A percentile compares a stretch with the other conserved stretches of the same genome.
Conservation (phyloP, 495 filamentous ascomycete species). For the Aspergillus incahuasiensis region DNA sequence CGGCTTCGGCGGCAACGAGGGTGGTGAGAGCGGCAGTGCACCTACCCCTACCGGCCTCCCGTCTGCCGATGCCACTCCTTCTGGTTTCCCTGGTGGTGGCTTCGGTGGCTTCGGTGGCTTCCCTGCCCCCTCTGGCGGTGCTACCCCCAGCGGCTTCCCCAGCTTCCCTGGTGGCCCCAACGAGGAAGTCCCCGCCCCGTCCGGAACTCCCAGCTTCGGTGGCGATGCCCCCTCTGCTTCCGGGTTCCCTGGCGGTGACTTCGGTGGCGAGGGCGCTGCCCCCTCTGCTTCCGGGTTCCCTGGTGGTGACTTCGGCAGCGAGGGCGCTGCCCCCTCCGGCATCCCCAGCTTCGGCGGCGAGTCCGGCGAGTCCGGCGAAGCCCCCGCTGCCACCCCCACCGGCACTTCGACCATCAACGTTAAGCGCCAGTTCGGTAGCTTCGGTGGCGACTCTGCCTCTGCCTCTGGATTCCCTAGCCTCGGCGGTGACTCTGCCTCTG, state of each 20-base stretch:
- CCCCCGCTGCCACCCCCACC: neutral
- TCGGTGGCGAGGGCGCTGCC: neutral
- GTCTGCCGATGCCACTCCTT: neutral
- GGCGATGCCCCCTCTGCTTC: neutral
- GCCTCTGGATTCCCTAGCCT: neutral
- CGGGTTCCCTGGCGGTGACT: slow-evolving; percentile 1
- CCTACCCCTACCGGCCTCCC: neutral
- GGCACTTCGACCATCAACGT: neutral
- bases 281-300: slow-evolving; percentile 11
- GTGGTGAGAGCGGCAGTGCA: neutral
- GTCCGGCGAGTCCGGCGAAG: neutral
- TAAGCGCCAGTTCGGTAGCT: neutral
- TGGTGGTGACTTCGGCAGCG: neutral
- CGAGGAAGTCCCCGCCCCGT: neutral
- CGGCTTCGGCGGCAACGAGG: neutral
- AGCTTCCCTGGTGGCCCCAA: neutral
- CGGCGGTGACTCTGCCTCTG: neutral
- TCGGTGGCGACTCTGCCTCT: neutral
- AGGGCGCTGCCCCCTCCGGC: neutral
- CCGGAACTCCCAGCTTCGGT: neutral
- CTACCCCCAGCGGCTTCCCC: neutral
- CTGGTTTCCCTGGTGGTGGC: neutral
- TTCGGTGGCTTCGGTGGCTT: neutral
- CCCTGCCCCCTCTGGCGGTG: slow-evolving; percentile 1
- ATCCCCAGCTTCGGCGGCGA: neutral